Conservation (phyloP, 257 asterid genomes). For the Solanum raphanifolium region DNA sequence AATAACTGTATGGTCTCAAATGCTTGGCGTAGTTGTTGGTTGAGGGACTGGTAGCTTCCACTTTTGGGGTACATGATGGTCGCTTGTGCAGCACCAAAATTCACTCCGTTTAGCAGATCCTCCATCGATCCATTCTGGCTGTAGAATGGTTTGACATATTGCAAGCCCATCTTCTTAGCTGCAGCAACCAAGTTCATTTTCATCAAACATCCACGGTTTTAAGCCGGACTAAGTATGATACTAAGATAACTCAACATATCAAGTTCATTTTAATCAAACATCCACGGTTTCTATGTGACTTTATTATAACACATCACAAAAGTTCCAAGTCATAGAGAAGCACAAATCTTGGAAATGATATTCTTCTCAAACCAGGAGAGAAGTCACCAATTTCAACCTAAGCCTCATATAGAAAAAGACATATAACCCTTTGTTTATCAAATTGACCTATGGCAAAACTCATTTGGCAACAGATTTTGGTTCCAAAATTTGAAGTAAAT, state of each 20-base stretch:
- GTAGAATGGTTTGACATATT: slow-evolving; percentile 47
- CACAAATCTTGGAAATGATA: neutral
- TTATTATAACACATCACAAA: neutral
- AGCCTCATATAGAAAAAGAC: neutral
- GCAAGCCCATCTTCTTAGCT: slow-evolving; percentile 50
- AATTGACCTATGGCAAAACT: neutral
- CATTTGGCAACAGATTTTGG: neutral
- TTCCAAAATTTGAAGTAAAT: neutral
- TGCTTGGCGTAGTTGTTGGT: slow-evolving; percentile 54
- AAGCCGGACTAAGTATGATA: neutral
- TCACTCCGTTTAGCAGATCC: slow-evolving; percentile 29
- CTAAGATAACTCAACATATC: neutral
- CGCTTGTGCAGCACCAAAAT: slow-evolving; percentile 54
- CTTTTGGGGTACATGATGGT: slow-evolving; percentile 35
- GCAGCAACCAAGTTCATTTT: slow-evolving; percentile 6
- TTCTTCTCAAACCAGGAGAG: neutral
- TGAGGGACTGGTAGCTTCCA: slow-evolving; percentile 45
- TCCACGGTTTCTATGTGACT: neutral
- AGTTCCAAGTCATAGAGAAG: neutral
- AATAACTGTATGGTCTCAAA: slow-evolving; percentile 44
- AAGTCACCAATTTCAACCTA: neutral
- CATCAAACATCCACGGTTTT: neutral
- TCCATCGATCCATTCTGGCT: slow-evolving; percentile 45
- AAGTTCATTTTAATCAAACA: neutral
- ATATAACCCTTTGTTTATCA: neutral